Evolutionary conservation across 768 basidiomycete species (phyloP), one percentile per base, ranked within the genome.

Genomic region (Lactarius evosmus): DNA sequence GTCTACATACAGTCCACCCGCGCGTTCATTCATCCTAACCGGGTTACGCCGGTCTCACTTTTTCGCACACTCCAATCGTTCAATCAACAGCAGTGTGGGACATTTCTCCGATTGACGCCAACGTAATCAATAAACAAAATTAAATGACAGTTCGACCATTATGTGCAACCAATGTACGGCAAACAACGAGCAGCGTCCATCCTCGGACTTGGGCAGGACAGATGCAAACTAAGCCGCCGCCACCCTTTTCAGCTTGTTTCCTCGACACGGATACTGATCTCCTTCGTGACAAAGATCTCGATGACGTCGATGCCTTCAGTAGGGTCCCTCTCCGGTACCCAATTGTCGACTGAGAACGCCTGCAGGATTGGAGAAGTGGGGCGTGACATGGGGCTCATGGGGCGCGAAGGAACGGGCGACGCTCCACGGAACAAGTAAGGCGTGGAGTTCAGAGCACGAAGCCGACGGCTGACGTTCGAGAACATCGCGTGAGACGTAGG

Each of bases 231-330:
- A 3, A 34, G 30, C 32, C 36, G 22, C 44, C 16, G 11, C 4
- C 17, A 4, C 4, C 49, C 29, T 5, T 25, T 9, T 63, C 27
- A 52, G 12, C 22, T 4, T 2, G 16, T 36, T 30, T 49, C 62
- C 25, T 63, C 62, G 51, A 63, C 5, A 53, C 40, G 14, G 29
- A 61, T 14, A 44, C 46, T 61, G 32, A 56, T 51, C 49, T 61
- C 59, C 17, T 50, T 61, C 49, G 49, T 65, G 49, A 65, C 64
- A 54, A 56, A 27, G 11, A 65, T 65, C 19, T 65, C 59, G 38
- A 65, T 65, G 29, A 56, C 40, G 16, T 61, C 59, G 32, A 65
- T 65, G 3, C 59, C 49, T 32, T 56, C 59, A 17, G 64, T 65
- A 2, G 64, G 63, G 29, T 65, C 64, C 38, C 17, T 50, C 12